A percentile compares a stretch with the other conserved stretches of the same genome.
These are phyloP conservation scores for Arxiozyma heterogenica DNA, from an alignment of 1,139 yeast species.

Conservation along the genomic window DNA sequence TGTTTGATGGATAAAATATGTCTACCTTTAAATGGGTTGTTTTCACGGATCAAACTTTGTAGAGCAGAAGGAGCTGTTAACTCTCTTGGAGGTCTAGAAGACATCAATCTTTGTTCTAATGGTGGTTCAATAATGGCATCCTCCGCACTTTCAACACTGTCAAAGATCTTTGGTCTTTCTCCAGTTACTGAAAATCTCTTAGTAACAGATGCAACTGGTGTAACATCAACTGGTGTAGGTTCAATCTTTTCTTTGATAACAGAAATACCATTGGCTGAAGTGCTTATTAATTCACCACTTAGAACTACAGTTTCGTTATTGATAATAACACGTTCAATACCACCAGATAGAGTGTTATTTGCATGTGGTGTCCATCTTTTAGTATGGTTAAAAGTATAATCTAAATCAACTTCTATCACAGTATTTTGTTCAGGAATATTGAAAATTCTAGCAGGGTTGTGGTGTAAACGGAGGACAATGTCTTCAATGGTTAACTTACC, in stretches of 20 bases:
- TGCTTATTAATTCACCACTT: conserved; percentile 63
- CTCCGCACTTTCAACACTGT: conserved; percentile 35
- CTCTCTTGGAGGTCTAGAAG: conserved; percentile 60
- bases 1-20: conserved; percentile 83
- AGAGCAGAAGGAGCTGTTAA: conserved; percentile 73
- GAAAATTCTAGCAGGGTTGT: conserved; percentile 75
- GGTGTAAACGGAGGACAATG: conserved; percentile 64
- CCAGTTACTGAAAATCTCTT: conserved; percentile 38
- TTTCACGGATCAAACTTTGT: conserved; percentile 61
- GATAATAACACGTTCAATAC: conserved; percentile 79
- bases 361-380: conserved; percentile 47
- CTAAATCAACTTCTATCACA: conserved; percentile 72
- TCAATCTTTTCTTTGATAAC: conserved; percentile 34
- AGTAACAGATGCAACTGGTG: conserved; percentile 24
- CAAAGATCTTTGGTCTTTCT: conserved; percentile 37
- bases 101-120: conserved; percentile 43
- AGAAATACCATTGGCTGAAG: conserved; percentile 47
- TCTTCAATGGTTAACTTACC: conserved; percentile 67
- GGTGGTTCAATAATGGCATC: conserved; percentile 43
- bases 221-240: conserved; percentile 16
- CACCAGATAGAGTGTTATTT: conserved; percentile 53
- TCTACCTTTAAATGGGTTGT: conserved; percentile 83
- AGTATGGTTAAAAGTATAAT: conserved; percentile 41
- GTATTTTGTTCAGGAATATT: conserved; percentile 75
- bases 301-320: conserved; percentile 72